phyloP scores from a whole-genome alignment of 2,329 filamentous ascomycete species.

The Dactylellina leptospora region DNA sequence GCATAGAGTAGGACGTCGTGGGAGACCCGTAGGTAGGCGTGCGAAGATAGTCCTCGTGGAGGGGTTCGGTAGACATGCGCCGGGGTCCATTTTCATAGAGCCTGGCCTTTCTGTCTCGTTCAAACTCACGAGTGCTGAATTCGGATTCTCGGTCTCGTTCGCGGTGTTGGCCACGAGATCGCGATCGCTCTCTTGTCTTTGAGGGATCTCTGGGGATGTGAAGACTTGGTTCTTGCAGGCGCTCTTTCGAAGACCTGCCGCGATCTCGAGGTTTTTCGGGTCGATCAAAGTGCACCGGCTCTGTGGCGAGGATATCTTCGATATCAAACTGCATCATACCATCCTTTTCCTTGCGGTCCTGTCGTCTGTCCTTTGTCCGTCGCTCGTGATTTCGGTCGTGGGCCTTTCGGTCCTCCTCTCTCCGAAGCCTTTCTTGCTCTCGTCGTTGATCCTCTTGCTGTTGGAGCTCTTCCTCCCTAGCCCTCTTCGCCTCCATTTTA shows the following conservation, averaged over 20 bases:
- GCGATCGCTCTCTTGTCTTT: slow-evolving; percentile 38
- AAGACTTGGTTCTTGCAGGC: slow-evolving; percentile 30
- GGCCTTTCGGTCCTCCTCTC: slow-evolving; percentile 27
- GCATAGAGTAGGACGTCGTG: slow-evolving; percentile 34
- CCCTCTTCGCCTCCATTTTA: slow-evolving; percentile 15
- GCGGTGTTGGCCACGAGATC: slow-evolving; percentile 25
- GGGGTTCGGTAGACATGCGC: slow-evolving; percentile 35
- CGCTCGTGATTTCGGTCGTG: slow-evolving; percentile 24
- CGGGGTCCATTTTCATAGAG: slow-evolving; percentile 22
- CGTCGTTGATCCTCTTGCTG: slow-evolving; percentile 18
- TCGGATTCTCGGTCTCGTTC: slow-evolving; percentile 49
- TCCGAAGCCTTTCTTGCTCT: slow-evolving; percentile 27
- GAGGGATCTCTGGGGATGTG: slow-evolving; percentile 34
- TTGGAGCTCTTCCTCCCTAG: slow-evolving; percentile 20
- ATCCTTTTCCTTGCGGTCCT: slow-evolving; percentile 31
- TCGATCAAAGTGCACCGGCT: slow-evolving; percentile 27
- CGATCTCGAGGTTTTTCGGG: slow-evolving; percentile 25
- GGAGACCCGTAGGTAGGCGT: slow-evolving; percentile 42
- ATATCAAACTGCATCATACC: slow-evolving; percentile 31
- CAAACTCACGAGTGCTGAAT: slow-evolving; percentile 40
- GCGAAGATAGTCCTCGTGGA: slow-evolving; percentile 41
- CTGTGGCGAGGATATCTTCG: slow-evolving; percentile 37
- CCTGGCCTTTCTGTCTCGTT: slow-evolving; percentile 9
- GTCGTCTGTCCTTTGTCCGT: slow-evolving; percentile 36
- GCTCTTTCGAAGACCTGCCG: slow-evolving; percentile 47